These are phyloP conservation scores for Primulina huaijiensis DNA, from an alignment of 257 asterid genomes.

Conservation along the genomic window DNA sequence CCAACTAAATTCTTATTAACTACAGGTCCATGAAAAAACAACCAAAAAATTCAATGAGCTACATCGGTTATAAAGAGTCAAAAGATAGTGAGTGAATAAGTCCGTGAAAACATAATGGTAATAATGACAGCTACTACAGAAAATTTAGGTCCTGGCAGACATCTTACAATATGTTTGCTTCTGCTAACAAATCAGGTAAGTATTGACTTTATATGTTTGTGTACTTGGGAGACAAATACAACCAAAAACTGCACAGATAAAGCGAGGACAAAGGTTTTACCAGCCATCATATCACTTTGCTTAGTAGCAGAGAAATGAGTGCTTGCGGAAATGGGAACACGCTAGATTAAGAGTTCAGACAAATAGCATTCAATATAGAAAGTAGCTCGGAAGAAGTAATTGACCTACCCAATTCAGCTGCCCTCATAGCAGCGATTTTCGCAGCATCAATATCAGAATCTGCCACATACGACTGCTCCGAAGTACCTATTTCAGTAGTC, in stretches of 20 bases:
- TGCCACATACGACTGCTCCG: conserved; percentile 54
- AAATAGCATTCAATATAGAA: not conserved
- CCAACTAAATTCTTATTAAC: conserved; percentile 88
- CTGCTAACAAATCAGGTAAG: not conserved
- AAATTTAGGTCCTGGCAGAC: not conserved
- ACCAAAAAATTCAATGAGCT: conserved; percentile 23
- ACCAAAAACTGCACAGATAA: no score
- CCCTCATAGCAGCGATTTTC: conserved; percentile 89
- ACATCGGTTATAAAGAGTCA: not conserved
- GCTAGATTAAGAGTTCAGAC: not conserved
- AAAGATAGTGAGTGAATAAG: not conserved
- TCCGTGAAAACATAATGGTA: not conserved
- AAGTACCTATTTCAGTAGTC: conserved; percentile 33
- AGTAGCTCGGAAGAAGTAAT: not conserved
- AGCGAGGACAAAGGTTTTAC: not conserved
- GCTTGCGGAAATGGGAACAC: not conserved
- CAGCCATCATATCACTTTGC: not conserved
- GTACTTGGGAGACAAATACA: not conserved
- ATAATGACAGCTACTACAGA: not conserved
- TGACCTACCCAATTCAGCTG: conserved; percentile 80
- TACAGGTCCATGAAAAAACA: conserved; percentile 33
- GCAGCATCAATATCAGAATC: conserved; percentile 94
- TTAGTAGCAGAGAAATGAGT: not conserved
- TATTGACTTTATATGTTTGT: not conserved
- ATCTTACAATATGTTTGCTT: not conserved